Evolutionary conservation across 2,329 filamentous ascomycete species (phyloP).

Genomic region (Fusarium euwallaceae): DNA sequence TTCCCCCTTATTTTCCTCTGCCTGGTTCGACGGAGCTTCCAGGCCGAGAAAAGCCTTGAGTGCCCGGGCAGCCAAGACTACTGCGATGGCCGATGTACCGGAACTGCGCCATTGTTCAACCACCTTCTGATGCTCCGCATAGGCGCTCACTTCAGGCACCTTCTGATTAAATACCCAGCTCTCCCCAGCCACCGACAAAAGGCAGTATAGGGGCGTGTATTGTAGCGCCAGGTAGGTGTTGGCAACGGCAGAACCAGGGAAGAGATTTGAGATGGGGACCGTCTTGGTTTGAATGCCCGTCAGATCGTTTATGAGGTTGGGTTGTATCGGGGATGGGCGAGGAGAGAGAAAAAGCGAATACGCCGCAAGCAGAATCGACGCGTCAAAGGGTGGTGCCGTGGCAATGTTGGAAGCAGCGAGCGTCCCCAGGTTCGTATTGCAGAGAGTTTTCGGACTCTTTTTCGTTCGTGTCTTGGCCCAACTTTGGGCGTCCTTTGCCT

Average conservation of each 20-base stretch:
- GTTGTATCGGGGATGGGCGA: constrained; percentile 47
- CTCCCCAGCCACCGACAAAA: constrained; percentile 70
- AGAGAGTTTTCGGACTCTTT: constrained; percentile 42
- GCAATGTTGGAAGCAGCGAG: constrained; percentile 54
- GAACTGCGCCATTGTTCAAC: constrained; percentile 62
- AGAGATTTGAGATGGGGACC: constrained; percentile 55
- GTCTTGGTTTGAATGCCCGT: constrained; percentile 41
- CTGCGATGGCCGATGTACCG: constrained; percentile 59
- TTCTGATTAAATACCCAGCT: constrained; percentile 71
- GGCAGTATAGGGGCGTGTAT: constrained; percentile 69
- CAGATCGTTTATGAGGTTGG: constrained; percentile 43
- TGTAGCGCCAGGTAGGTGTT: constrained; percentile 70
- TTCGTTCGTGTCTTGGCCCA: constrained; percentile 59
- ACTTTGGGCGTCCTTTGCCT: constrained; percentile 57
- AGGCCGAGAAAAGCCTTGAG: constrained; percentile 61
- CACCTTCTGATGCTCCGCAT: constrained; percentile 60
- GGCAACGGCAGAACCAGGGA: constrained; percentile 59
- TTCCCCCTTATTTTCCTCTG: constrained; percentile 11
- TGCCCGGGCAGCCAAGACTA: constrained; percentile 65
- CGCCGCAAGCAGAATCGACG: constrained; percentile 56
- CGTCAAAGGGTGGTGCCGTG: constrained; percentile 55
- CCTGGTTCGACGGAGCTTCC: constrained; percentile 6
- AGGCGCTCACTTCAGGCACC: constrained; percentile 58
- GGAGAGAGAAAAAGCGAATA: constrained; percentile 55
- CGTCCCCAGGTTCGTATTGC: constrained; percentile 49